Conservation (phyloP, 2,329 filamentous ascomycete genomes). For the Onygenales sp. region DNA sequence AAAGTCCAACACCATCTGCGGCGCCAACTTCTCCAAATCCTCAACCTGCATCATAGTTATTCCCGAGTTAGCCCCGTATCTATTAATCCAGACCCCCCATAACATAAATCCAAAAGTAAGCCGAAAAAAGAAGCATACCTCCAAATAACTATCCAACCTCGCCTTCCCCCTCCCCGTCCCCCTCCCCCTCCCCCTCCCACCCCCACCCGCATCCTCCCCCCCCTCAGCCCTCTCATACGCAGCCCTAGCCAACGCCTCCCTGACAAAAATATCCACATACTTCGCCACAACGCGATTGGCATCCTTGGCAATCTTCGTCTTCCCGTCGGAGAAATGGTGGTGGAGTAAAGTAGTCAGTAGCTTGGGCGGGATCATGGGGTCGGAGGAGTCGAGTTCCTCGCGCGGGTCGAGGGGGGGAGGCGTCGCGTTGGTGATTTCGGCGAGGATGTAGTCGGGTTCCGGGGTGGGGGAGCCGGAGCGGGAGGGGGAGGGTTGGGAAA, state of each 20-base stretch:
- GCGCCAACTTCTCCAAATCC: conserved; percentile 79
- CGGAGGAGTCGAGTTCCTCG: conserved; percentile 23
- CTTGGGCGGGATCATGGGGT: conserved; percentile 55
- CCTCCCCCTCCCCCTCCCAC: conserved; percentile 17
- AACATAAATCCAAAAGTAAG: background rate
- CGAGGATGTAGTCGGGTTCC: conserved; percentile 40
- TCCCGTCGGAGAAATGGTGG: conserved; percentile 63
- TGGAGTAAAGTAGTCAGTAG: conserved; percentile 71
- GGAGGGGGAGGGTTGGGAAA: conserved; percentile 4
- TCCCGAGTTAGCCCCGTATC: background rate
- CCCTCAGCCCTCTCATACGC: conserved; percentile 55
- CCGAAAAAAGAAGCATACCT: conserved; percentile 44
- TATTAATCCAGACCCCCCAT: background rate
- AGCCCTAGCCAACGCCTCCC: conserved; percentile 75
- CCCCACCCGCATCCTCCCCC: conserved; percentile 22
- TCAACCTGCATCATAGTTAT: conserved; percentile 50
- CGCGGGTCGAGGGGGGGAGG: conserved; percentile 12
- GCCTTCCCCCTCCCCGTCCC: conserved; percentile 17
- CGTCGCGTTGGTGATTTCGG: conserved; percentile 27
- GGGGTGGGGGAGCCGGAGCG: conserved; percentile 19
- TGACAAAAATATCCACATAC: conserved; percentile 86
- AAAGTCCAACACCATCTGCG: conserved; percentile 78
- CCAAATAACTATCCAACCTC: conserved; percentile 52
- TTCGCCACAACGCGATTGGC: conserved; percentile 68
- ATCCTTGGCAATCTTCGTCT: conserved; percentile 65